Percentiles rank a stretch among this genome's conserved stretches.
These are phyloP conservation scores for Volvariella volvacea DNA, from an alignment of 1,284 basidiomycete genomes.

Conservation along the genomic window DNA sequence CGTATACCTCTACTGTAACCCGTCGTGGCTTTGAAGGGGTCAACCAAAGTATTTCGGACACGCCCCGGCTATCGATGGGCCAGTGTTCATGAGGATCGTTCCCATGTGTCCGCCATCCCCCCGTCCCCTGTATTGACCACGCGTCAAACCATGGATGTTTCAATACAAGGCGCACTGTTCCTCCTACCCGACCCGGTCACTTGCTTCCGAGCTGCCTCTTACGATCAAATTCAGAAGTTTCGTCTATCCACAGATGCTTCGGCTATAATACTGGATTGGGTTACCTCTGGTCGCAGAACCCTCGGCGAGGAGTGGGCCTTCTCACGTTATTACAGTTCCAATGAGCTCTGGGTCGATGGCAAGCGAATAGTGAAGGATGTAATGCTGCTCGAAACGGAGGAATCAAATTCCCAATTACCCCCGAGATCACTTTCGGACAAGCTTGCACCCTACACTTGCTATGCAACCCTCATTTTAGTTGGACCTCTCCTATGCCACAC, in stretches of 20 bases:
- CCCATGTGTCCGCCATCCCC: not conserved
- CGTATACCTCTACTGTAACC: not conserved
- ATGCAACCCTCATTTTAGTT: conserved; percentile 73
- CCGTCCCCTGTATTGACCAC: conserved; percentile 16
- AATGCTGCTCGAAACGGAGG: conserved; percentile 53
- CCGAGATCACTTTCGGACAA: conserved; percentile 49
- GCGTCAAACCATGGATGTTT: conserved; percentile 42
- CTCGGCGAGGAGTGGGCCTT: conserved; percentile 89
- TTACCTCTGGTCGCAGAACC: conserved; percentile 78
- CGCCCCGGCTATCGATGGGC: conserved; percentile 46
- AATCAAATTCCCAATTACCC: conserved; percentile 18
- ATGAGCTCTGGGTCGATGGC: conserved; percentile 72
- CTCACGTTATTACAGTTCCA: conserved; percentile 76
- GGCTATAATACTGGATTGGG: conserved; percentile 80
- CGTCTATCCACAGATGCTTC: conserved; percentile 57
- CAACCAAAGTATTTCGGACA: conserved; percentile 88
- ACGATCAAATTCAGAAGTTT: conserved; percentile 76
- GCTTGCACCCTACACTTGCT: conserved; percentile 76
- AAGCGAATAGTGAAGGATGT: conserved; percentile 69
- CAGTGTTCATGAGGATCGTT: conserved; percentile 16
- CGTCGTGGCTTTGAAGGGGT: too few species aligned
- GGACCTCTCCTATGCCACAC: conserved; percentile 51
- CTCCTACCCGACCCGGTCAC: conserved; percentile 90
- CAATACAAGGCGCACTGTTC: conserved; percentile 54
- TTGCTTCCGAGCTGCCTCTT: conserved; percentile 82